Evolutionary conservation across 73 alveolate genomes (phyloP).

Genomic region (Tetrahymena elliotti): DNA sequence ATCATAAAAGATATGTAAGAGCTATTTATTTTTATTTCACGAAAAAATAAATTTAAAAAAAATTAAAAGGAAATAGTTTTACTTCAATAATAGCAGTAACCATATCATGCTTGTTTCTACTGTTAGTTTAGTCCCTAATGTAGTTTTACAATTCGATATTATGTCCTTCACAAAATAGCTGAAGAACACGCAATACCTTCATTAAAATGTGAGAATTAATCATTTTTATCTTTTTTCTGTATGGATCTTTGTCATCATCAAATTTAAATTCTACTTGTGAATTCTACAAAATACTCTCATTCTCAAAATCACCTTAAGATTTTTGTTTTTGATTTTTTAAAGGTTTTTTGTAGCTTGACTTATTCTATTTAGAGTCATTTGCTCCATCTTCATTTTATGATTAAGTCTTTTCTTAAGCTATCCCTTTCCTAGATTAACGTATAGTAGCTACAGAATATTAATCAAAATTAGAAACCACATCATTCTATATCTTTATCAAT

Average conservation of each 20-base stretch:
- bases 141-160: constrained; percentile 69
- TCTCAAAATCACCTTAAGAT: not conserved
- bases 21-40: constrained; percentile 16
- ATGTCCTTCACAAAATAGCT: constrained; percentile 90
- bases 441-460: not conserved
- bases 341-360: not conserved
- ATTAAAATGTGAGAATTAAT: not conserved
- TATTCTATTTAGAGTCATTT: not conserved
- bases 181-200: constrained; percentile 67
- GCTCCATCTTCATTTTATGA: not conserved
- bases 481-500: not conserved
- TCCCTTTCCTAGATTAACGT: not conserved
- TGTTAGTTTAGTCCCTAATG: constrained; percentile 74
- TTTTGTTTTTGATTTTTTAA: not conserved
- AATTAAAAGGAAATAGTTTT: constrained; percentile 54
- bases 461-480: not conserved
- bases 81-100: constrained; percentile 40
- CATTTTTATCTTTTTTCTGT: not conserved
- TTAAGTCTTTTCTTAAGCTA: not conserved
- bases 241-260: constrained; percentile 1
- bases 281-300: constrained; percentile 2
- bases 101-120: constrained; percentile 72
- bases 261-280: not conserved
- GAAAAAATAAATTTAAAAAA: constrained; percentile 28
- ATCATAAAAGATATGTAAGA: constrained; percentile 34